Evolutionary conservation across 2,329 filamentous ascomycete species (phyloP), one percentile per base, ranked within the genome.

Genomic region (Cercospora zeae-maydis): DNA sequence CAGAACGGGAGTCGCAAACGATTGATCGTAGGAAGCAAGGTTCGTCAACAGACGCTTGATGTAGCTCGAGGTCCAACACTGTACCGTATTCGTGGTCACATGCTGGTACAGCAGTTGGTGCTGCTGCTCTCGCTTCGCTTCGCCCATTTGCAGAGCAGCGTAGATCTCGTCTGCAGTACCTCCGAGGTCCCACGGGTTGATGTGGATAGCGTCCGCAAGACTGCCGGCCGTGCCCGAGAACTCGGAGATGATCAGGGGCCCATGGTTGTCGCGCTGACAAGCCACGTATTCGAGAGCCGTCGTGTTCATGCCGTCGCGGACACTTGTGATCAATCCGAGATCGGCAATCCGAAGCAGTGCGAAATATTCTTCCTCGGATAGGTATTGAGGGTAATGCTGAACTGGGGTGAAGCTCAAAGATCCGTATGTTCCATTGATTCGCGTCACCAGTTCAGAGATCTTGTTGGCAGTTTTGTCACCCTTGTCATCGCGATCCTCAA

Each of bases 271-370:
- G 72, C 91, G 90, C 77, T 98, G 93, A 76, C 92, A 96, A 62
- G 96, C 85, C 62, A 98, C 88, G 75, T 97, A 98, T 77, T 98
- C 95, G 70, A 98, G 81, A 75, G 92, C 96, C 19, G 93, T 96
- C 0, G 93, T 97, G 80, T 97, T 98, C 93, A 98, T 97, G 63
- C 93, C 93, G 75, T 98, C 95, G 64, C 93, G 87, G 21, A 98
- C 93, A 69, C 92, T 96, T 6, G 95, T 97, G 76, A 98, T 97
- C 56, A 98, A 82, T 3, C 92, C 93, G 68, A 97, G 91, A 75
- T 98, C 92, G 34, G 90, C 93, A 2, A 92, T 87, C 24, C 93
- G 88, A 58, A 98, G 84, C n/a, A 98, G 84, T 3, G 93, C 93
- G 76, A 96, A 96, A 77, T 98, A 98, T 78, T 98, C 93, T 70